Percentiles rank a stretch among this genome's conserved stretches.
phyloP scores from a whole-genome alignment of 306 rosid genomes.

The Styphnolobium japonicum region DNA sequence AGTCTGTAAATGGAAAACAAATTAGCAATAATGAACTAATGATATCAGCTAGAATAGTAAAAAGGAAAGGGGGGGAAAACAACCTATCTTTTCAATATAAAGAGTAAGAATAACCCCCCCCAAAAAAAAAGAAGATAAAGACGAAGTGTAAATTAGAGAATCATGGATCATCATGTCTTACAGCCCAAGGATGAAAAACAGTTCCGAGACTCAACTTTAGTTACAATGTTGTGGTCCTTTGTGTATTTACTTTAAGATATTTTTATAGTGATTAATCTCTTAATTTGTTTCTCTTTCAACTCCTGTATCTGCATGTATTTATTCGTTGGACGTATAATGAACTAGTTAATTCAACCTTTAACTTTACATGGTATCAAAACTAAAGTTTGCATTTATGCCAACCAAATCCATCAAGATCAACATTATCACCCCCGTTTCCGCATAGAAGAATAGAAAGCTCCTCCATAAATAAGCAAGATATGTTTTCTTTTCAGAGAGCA shows the following conservation, averaged over 20 bases:
- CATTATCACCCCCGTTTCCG: too few relatives aligned
- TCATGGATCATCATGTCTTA: neutral
- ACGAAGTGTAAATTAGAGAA: neutral
- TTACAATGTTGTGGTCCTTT: too few relatives aligned
- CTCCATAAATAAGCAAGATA: neutral
- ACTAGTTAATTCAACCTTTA: too few relatives aligned
- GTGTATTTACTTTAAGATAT: too few relatives aligned
- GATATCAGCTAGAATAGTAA: neutral
- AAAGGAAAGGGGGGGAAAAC: neutral
- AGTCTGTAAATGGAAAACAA: conserved; percentile 38
- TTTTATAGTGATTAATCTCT: neutral
- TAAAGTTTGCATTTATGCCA: too few relatives aligned
- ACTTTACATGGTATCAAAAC: too few relatives aligned
- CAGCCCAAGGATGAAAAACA: neutral
- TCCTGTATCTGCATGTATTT: too few relatives aligned
- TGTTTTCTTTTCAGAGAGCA: neutral
- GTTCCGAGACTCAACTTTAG: neutral
- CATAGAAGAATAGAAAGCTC: neutral
- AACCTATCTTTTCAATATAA: neutral
- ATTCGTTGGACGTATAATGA: too few relatives aligned
- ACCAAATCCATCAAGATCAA: too few relatives aligned
- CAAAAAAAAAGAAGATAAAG: neutral
- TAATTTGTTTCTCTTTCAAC: neutral
- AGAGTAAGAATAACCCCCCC: neutral
- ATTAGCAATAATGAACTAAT: neutral